Evolutionary conservation across 495 filamentous ascomycete genomes (phyloP).

Genomic region (Penicillium canariense): DNA sequence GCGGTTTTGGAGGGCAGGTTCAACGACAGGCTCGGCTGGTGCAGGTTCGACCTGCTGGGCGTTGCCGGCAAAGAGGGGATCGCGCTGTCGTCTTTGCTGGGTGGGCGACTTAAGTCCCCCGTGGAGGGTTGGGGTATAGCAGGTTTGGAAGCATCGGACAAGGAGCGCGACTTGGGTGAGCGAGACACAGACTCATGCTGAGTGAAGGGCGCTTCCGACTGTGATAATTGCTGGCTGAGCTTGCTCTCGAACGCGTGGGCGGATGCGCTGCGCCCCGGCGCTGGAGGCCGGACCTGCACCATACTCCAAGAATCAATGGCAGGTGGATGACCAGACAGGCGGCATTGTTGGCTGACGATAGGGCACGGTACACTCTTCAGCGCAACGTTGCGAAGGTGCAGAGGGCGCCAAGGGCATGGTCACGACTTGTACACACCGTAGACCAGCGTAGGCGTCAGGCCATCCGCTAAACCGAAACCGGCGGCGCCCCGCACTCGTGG

Average conservation of each 20-base stretch:
- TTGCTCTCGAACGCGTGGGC: conserved; percentile 38
- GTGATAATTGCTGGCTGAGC: conserved; percentile 41
- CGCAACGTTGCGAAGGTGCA: background rate
- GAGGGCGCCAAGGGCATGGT: background rate
- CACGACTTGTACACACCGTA: background rate
- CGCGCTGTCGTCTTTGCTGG: conserved; percentile 78
- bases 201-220: conserved; percentile 20
- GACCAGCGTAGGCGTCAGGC: no score
- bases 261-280: conserved; percentile 22
- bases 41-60: conserved; percentile 61
- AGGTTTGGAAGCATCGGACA: conserved; percentile 45
- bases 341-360: background rate
- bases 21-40: conserved; percentile 63
- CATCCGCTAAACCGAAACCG: conserved; percentile 16
- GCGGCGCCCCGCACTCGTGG: conserved; percentile 11
- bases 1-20: conserved; percentile 64
- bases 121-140: conserved; percentile 25
- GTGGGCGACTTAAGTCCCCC: conserved; percentile 29
- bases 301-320: conserved; percentile 18
- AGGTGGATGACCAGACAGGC: background rate
- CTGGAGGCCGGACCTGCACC: conserved; percentile 25
- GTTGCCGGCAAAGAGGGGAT: conserved; percentile 60
- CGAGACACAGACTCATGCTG: conserved; percentile 22
- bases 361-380: background rate
- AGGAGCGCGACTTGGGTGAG: conserved; percentile 42